Percentiles rank a stretch among this genome's conserved stretches.
These are phyloP conservation scores for Colletotrichum australisinense DNA, from an alignment of 2,329 filamentous ascomycete species.

Conservation along the genomic window DNA sequence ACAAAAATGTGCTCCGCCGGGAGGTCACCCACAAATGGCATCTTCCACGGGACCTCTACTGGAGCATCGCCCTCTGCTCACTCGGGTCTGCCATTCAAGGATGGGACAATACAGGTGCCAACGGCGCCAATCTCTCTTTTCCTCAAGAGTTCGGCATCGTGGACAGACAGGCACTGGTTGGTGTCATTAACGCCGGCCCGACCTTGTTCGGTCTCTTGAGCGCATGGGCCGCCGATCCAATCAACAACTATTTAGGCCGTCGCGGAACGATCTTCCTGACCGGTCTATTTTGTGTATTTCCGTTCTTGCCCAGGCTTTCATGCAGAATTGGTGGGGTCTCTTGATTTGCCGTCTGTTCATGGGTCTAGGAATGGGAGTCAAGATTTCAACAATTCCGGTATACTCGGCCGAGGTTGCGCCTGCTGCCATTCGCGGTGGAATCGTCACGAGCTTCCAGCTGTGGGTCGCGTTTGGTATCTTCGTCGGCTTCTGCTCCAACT, in stretches of 20 bases:
- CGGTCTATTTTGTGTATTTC: constrained; percentile 65
- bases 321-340: constrained; percentile 63
- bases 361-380: constrained; percentile 78
- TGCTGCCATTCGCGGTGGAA: constrained; percentile 75
- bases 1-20: constrained; percentile 39
- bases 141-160: constrained; percentile 49
- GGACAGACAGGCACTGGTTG: constrained; percentile 62
- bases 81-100: constrained; percentile 48
- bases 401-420: constrained; percentile 81
- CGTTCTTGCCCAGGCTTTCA: constrained; percentile 64
- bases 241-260: constrained; percentile 47
- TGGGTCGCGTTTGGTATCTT: constrained; percentile 69
- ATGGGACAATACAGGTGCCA: constrained; percentile 58
- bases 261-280: constrained; percentile 62
- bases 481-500: constrained; percentile 67
- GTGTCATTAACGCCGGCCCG: constrained; percentile 62
- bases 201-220: constrained; percentile 39
- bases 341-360: constrained; percentile 63
- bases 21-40: constrained; percentile 45
- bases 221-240: constrained; percentile 48
- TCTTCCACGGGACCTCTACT: constrained; percentile 42
- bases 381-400: constrained; percentile 74
- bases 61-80: constrained; percentile 43
- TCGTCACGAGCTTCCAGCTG: constrained; percentile 81
- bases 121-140: constrained; percentile 53